These are phyloP conservation scores for Cercospora beticola DNA, from an alignment of 2,329 filamentous ascomycete genomes.

Conservation along the genomic window DNA sequence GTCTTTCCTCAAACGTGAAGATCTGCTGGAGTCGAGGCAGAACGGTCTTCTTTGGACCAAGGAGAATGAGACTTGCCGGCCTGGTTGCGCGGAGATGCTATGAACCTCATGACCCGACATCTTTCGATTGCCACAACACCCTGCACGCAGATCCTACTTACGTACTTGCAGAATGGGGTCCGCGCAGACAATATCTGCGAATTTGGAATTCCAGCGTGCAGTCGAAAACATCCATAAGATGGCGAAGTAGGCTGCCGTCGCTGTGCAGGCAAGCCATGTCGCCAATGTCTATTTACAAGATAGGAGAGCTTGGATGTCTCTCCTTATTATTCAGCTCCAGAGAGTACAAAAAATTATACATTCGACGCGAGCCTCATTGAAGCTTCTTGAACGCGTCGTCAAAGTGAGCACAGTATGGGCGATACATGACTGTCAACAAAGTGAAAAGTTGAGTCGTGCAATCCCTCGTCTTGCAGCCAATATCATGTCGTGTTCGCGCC, in stretches of 20 bases:
- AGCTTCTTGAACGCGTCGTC: background rate
- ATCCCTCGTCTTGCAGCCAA: background rate
- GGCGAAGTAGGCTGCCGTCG: background rate
- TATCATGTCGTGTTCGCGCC: background rate
- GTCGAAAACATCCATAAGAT: background rate
- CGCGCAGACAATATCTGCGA: background rate
- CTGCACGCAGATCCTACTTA: background rate
- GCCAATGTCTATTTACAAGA: background rate
- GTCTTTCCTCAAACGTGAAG: background rate
- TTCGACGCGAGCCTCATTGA: background rate
- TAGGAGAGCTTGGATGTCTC: background rate
- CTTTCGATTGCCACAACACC: background rate
- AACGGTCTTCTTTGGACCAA: background rate
- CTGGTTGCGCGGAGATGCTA: background rate
- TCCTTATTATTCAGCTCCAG: background rate
- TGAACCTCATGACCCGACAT: background rate
- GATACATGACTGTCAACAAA: background rate
- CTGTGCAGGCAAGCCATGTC: background rate
- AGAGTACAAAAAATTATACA: background rate
- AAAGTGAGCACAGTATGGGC: background rate
- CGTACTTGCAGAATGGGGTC: background rate
- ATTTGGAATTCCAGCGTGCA: background rate
- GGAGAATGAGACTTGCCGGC: background rate
- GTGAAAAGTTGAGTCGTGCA: background rate
- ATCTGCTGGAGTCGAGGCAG: background rate